Evolutionary conservation across 139 green algal genomes (phyloP).

Genomic region (Mesotaenium endlicherianum): DNA sequence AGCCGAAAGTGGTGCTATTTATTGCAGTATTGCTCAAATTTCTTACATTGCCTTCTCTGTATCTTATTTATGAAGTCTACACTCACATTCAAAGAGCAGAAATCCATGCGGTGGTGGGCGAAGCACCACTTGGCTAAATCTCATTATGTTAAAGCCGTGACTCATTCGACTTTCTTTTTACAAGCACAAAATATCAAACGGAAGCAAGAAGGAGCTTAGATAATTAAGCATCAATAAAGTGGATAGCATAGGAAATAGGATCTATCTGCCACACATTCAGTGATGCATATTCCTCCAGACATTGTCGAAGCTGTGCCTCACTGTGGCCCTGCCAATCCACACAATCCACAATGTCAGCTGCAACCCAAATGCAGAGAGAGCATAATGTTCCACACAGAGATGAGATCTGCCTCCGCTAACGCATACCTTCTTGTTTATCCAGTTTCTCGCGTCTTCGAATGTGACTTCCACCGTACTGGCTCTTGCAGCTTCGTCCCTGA

Average conservation of each 20-base stretch:
- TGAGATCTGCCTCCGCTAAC: not conserved
- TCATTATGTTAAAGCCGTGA: too few species aligned
- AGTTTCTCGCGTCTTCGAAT: slow-evolving; percentile 45
- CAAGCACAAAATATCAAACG: too few species aligned
- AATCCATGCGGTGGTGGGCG: too few species aligned
- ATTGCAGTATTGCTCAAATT: too few species aligned
- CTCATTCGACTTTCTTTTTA: too few species aligned
- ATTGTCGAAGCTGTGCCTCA: slow-evolving; percentile 62
- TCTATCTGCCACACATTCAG: slow-evolving; percentile 67
- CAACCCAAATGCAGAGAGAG: not conserved
- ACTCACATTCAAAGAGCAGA: too few species aligned
- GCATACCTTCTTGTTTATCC: slow-evolving; percentile 43
- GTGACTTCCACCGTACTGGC: slow-evolving; percentile 15
- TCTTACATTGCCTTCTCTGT: too few species aligned
- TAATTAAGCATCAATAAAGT: slow-evolving; percentile 43
- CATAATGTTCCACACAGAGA: not conserved
- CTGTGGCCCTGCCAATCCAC: slow-evolving; percentile 37
- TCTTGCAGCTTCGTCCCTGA: slow-evolving; percentile 26
- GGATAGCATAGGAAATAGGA: slow-evolving; percentile 26
- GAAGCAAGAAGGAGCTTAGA: too few species aligned
- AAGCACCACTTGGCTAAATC: too few species aligned
- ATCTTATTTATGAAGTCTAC: too few species aligned
- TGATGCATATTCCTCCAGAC: slow-evolving; percentile 68
- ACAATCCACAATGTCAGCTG: not conserved
- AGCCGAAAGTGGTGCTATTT: too few species aligned